These are phyloP conservation scores for Bolboschoenus planiculmis DNA, from an alignment of 176 grass and related monocot species.

Conservation along the genomic window DNA sequence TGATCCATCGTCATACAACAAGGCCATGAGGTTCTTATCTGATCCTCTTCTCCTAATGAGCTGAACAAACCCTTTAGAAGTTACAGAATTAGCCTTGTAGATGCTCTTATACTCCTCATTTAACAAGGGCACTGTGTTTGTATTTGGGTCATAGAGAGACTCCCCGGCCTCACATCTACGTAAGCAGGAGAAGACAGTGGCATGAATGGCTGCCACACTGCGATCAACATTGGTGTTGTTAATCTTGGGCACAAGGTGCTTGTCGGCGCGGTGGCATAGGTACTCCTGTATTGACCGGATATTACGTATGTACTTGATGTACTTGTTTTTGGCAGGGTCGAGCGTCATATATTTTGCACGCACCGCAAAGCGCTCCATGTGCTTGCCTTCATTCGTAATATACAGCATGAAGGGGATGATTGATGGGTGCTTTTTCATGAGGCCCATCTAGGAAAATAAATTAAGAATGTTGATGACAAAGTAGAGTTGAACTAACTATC, in stretches of 20 bases:
- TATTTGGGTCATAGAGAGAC: slow-evolving; percentile 57
- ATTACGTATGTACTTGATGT: slow-evolving; percentile 90
- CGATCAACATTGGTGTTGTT: slow-evolving; percentile 96
- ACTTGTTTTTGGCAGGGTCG: slow-evolving; percentile 88
- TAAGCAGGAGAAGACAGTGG: slow-evolving; percentile 85
- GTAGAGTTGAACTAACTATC: neutral
- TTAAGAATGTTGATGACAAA: slow-evolving; percentile 4
- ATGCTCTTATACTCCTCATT: slow-evolving; percentile 78
- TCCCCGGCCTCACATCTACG: slow-evolving; percentile 54
- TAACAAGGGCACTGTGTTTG: slow-evolving; percentile 62
- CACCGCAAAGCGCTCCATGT: slow-evolving; percentile 88
- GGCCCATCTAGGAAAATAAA: slow-evolving; percentile 59
- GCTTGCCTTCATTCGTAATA: slow-evolving; percentile 90
- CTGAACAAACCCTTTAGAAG: slow-evolving; percentile 91
- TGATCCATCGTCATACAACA: slow-evolving; percentile 78
- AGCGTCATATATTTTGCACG: slow-evolving; percentile 98
- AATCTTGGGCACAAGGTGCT: slow-evolving; percentile 90
- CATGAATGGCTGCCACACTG: slow-evolving; percentile 78
- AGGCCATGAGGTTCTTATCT: slow-evolving; percentile 77
- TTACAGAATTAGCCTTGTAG: slow-evolving; percentile 73
- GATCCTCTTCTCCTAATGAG: slow-evolving; percentile 84
- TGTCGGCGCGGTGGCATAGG: slow-evolving; percentile 78
- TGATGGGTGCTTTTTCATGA: slow-evolving; percentile 98
- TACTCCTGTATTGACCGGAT: slow-evolving; percentile 92
- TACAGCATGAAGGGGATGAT: slow-evolving; percentile 98